Percentiles rank a stretch among this genome's conserved stretches.
phyloP scores from a whole-genome alignment of 139 green algal genomes.

The Chlorella sp. region DNA sequence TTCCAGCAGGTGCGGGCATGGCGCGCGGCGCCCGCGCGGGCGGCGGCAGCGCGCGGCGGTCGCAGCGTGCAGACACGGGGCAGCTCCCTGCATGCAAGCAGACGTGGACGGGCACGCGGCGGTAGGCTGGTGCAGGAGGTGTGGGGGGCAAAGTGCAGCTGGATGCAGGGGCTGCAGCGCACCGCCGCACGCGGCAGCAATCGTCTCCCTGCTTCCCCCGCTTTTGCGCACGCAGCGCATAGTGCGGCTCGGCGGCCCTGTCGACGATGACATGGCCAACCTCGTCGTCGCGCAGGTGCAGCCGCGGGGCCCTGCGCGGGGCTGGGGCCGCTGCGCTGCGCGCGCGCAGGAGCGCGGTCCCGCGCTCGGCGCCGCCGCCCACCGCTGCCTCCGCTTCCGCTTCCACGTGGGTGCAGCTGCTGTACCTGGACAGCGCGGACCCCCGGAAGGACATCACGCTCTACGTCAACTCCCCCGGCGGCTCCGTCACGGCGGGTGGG shows the following conservation, averaged over 20 bases:
- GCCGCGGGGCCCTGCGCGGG: slow-evolving; percentile 85
- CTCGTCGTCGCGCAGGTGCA: slow-evolving; percentile 97
- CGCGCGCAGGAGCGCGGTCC: too few species aligned
- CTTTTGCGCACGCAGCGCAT: slow-evolving; percentile 78
- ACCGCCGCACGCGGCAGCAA: not conserved
- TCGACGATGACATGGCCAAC: slow-evolving; percentile 99
- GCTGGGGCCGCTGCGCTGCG: too few species aligned
- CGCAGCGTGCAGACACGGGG: too few species aligned
- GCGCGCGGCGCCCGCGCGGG: too few species aligned
- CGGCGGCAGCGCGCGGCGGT: too few species aligned
- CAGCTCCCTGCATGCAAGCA: too few species aligned
- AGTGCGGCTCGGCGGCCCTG: slow-evolving; percentile 92
- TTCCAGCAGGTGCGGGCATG: slow-evolving; percentile 87
- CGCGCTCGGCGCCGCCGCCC: too few species aligned
- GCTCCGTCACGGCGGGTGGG: slow-evolving; percentile 89
- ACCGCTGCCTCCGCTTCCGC: too few species aligned
- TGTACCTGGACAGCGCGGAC: slow-evolving; percentile 92
- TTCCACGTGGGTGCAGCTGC: slow-evolving; percentile 93
- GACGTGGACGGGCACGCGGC: too few species aligned
- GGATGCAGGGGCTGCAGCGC: not conserved
- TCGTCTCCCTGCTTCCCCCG: not conserved
- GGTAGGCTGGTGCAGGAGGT: too few species aligned
- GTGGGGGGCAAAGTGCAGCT: not conserved
- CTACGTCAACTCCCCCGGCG: slow-evolving; percentile 99
- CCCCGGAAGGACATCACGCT: slow-evolving; percentile 92